Percentiles rank a stretch among this genome's conserved stretches.
Evolutionary conservation across 2,329 filamentous ascomycete genomes (phyloP).

Genomic region (Monosporascus sp.): DNA sequence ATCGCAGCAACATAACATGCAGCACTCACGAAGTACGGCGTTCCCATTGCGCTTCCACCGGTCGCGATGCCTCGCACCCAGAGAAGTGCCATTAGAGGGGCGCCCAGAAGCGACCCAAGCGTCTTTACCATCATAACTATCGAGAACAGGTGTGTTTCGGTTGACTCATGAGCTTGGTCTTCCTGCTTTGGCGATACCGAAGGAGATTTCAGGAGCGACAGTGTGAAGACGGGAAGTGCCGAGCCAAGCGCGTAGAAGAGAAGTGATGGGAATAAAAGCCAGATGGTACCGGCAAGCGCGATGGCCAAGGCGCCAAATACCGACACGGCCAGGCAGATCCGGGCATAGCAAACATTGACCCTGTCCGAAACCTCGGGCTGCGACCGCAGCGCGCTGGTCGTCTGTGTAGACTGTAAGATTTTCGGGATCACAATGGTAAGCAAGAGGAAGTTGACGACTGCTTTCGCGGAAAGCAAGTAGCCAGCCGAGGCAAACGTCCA

Average conservation of each 20-base stretch:
- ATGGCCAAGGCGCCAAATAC: slow-evolving; percentile 38
- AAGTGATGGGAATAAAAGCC: slow-evolving; percentile 36
- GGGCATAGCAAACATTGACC: slow-evolving; percentile 29
- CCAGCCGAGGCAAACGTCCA: slow-evolving; percentile 43
- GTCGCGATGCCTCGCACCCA: slow-evolving; percentile 41
- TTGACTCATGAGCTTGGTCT: slow-evolving; percentile 6
- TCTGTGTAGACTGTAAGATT: slow-evolving; percentile 23
- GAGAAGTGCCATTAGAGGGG: slow-evolving; percentile 39
- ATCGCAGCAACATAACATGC: slow-evolving; percentile 31
- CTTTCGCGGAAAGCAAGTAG: slow-evolving; percentile 43
- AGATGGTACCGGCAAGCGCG: slow-evolving; percentile 31
- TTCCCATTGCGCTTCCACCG: slow-evolving; percentile 29
- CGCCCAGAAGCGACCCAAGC: slow-evolving; percentile 40
- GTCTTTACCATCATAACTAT: slow-evolving; percentile 48
- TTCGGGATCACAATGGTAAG: slow-evolving; percentile 37
- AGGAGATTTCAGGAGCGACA: slow-evolving; percentile 41
- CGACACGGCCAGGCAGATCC: slow-evolving; percentile 32
- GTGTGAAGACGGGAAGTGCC: slow-evolving; percentile 43
- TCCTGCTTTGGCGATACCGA: slow-evolving; percentile 24
- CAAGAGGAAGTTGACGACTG: slow-evolving; percentile 40
- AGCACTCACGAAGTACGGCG: slow-evolving; percentile 36
- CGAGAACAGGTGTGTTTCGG: slow-evolving; percentile 38
- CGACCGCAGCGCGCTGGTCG: slow-evolving; percentile 5
- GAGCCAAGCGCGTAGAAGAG: slow-evolving; percentile 43
- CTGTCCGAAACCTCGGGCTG: slow-evolving; percentile 19